phyloP scores from a whole-genome alignment of 176 grass and related monocot genomes.

The Oryza meridionalis region DNA sequence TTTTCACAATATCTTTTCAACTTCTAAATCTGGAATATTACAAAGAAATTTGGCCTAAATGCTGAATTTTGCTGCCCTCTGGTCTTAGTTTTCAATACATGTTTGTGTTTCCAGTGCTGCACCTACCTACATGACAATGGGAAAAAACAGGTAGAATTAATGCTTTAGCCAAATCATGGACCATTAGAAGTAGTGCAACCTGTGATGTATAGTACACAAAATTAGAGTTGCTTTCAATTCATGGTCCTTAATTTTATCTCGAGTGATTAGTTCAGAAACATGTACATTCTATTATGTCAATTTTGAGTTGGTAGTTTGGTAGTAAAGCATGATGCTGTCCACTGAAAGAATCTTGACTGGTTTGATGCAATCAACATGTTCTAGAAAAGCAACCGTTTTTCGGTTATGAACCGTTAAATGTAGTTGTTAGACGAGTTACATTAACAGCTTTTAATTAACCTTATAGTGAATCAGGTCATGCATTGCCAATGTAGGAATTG shows the following conservation, averaged over 20 bases:
- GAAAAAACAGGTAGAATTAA: neutral
- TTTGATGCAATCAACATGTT: neutral
- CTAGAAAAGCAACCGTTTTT: constrained; percentile 9
- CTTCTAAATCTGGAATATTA: too few species aligned
- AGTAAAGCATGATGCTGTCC: neutral
- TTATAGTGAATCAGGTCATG: neutral
- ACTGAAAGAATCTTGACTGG: neutral
- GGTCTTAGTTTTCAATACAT: neutral
- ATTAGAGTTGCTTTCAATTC: neutral
- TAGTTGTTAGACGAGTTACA: constrained; percentile 12
- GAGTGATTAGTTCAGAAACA: neutral
- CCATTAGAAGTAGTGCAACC: neutral
- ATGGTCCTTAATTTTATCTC: neutral
- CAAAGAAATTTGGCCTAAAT: neutral
- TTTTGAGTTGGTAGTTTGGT: neutral
- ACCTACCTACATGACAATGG: neutral
- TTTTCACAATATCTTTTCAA: neutral
- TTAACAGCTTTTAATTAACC: constrained; percentile 1
- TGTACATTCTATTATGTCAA: neutral
- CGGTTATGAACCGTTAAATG: constrained; percentile 13
- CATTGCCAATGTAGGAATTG: neutral
- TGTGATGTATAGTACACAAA: neutral
- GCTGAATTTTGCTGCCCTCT: neutral
- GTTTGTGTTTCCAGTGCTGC: too few species aligned
- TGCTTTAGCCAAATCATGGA: neutral